A percentile compares a stretch with the other conserved stretches of the same genome.
phyloP scores from a whole-genome alignment of 306 rosid genomes.

The Vigna unguiculata region DNA sequence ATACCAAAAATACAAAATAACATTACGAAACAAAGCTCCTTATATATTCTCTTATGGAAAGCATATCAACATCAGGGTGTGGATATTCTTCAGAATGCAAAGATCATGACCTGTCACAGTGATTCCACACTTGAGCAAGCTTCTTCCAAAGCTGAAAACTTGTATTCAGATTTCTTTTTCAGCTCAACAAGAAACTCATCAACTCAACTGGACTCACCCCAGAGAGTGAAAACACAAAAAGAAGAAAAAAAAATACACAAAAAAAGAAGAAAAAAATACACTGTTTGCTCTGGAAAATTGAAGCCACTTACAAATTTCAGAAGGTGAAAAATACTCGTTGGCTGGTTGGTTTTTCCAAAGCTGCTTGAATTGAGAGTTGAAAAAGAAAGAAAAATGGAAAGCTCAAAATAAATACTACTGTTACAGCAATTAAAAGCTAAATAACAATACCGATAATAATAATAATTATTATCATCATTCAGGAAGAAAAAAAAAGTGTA shows the following conservation, averaged over 20 bases:
- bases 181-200: slow-evolving; percentile 45
- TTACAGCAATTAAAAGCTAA: slow-evolving; percentile 38
- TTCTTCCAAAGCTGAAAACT: slow-evolving; percentile 54
- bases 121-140: slow-evolving; percentile 62
- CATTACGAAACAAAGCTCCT: background rate
- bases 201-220: slow-evolving; percentile 27
- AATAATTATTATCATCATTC: background rate
- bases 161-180: slow-evolving; percentile 46
- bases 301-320: slow-evolving; percentile 56
- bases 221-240: slow-evolving; percentile 38
- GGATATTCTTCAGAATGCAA: slow-evolving; percentile 55
- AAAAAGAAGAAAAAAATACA: slow-evolving; percentile 15
- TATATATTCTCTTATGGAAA: slow-evolving; percentile 39
- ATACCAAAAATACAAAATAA: slow-evolving; percentile 8
- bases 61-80: slow-evolving; percentile 43
- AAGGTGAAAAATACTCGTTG: slow-evolving; percentile 50
- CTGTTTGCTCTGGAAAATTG: slow-evolving; percentile 53
- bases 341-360: slow-evolving; percentile 60
- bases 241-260: background rate
- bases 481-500: slow-evolving; percentile 46
- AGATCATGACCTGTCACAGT: slow-evolving; percentile 62
- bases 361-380: slow-evolving; percentile 62
- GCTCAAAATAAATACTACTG: slow-evolving; percentile 48
- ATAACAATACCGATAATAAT: slow-evolving; percentile 6
- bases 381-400: slow-evolving; percentile 51